Evolutionary conservation across 2,329 filamentous ascomycete genomes (phyloP).

Genomic region (Cadophora gregata): DNA sequence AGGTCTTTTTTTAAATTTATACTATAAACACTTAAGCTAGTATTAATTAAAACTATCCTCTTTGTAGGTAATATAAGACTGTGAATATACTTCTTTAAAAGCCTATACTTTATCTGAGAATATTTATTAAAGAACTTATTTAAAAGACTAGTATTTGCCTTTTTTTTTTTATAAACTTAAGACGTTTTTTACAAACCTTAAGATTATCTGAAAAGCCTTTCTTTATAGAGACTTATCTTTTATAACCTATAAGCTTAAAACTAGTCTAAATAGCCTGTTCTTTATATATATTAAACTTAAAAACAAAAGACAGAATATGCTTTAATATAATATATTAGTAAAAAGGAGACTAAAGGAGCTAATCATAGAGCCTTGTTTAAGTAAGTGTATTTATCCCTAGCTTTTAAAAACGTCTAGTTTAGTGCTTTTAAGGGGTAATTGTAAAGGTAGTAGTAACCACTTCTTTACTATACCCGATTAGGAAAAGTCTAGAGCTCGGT

Average conservation of each 20-base stretch:
- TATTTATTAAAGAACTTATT: conserved; percentile 14
- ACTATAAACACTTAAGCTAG: not conserved
- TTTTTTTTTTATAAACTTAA: conserved; percentile 14
- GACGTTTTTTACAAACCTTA: not conserved
- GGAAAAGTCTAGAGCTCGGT: too few species aligned
- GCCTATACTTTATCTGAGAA: conserved; percentile 28
- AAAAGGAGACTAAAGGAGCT: not conserved
- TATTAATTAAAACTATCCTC: conserved; percentile 4
- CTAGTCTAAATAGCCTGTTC: conserved; percentile 1
- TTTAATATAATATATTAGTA: not conserved
- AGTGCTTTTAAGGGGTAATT: not conserved
- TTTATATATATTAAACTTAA: not conserved
- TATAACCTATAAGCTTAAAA: conserved; percentile 6
- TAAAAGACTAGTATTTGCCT: conserved; percentile 11
- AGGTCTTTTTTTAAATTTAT: too few species aligned
- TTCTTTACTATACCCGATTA: too few species aligned
- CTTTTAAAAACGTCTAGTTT: not conserved
- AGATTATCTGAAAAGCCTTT: conserved; percentile 22
- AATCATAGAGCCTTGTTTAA: not conserved
- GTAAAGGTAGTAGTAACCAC: too few species aligned
- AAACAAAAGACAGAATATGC: not conserved
- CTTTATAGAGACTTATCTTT: not conserved
- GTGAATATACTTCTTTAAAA: conserved; percentile 12
- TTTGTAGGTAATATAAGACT: not conserved
- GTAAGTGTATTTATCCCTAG: not conserved